Conservation (phyloP, 139 green algal species). For the Raphidocelis subcapitata region DNA sequence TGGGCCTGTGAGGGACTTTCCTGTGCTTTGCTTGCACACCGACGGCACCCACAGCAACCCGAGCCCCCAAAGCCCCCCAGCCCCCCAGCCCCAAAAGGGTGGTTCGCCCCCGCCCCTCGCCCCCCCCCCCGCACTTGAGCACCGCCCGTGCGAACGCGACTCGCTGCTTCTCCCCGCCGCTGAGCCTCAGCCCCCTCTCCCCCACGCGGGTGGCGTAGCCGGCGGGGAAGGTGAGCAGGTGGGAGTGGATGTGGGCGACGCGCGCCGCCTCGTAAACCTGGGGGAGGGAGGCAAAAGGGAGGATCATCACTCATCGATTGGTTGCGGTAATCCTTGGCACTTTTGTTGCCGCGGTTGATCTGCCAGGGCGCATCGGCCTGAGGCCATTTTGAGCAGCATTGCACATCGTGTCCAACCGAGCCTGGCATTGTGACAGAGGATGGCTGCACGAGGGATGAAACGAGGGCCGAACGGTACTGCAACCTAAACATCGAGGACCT, state of each 20-base stretch:
- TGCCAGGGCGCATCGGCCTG: neutral
- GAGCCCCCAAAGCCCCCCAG: too few relatives aligned
- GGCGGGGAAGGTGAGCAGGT: constrained; percentile 57
- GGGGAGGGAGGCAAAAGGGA: constrained; percentile 7
- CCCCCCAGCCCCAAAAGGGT: neutral
- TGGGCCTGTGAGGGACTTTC: too few relatives aligned
- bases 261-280: constrained; percentile 62
- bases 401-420: too few relatives aligned
- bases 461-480: too few relatives aligned
- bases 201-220: constrained; percentile 83
- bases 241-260: constrained; percentile 69
- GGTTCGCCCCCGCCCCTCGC: neutral
- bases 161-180: constrained; percentile 64
- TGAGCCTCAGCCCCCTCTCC: constrained; percentile 69
- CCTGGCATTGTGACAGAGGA: too few relatives aligned
- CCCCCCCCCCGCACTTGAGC: constrained; percentile 15
- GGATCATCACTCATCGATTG: constrained; percentile 57
- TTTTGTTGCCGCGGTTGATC: neutral
- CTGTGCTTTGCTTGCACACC: too few relatives aligned
- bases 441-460: too few relatives aligned
- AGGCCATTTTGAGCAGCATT: neutral
- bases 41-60: too few relatives aligned
- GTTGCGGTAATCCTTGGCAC: constrained; percentile 14
- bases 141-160: constrained; percentile 59
- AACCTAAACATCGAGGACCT: too few relatives aligned